A percentile compares a stretch with the other conserved stretches of the same genome.
Evolutionary conservation across 805 yeast genomes (phyloP).

Genomic region (Saccharomycopsis fibuligera): DNA sequence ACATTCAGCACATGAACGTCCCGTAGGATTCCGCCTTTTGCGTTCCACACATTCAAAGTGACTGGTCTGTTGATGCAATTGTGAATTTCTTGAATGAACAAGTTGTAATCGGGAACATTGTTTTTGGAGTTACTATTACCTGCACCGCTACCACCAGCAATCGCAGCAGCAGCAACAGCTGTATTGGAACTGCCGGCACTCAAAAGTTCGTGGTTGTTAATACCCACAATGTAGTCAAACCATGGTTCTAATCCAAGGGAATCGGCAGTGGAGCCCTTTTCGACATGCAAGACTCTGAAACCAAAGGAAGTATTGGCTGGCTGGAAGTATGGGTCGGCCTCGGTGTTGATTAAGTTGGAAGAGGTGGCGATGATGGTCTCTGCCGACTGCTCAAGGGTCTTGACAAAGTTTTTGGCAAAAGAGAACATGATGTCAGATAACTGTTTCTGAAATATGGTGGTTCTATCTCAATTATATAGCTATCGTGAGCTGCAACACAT

Average conservation of each 20-base stretch:
- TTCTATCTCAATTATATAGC: neutral
- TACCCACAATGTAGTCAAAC: slow-evolving; percentile 81
- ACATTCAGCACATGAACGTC: slow-evolving; percentile 31
- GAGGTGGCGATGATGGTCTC: slow-evolving; percentile 30
- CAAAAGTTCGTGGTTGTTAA: slow-evolving; percentile 60
- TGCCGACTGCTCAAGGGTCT: slow-evolving; percentile 43
- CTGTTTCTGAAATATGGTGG: neutral
- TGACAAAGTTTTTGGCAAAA: slow-evolving; percentile 58
- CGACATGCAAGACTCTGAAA: slow-evolving; percentile 50
- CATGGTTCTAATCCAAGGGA: slow-evolving; percentile 66
- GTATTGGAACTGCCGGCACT: slow-evolving; percentile 21
- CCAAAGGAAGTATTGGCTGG: slow-evolving; percentile 37
- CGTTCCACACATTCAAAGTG: slow-evolving; percentile 69
- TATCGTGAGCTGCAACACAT: neutral
- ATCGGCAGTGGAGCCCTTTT: slow-evolving; percentile 38
- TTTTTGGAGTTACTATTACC: slow-evolving; percentile 56
- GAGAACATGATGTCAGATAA: slow-evolving; percentile 32
- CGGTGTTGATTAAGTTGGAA: slow-evolving; percentile 20
- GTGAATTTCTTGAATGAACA: slow-evolving; percentile 37
- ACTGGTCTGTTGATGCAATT: slow-evolving; percentile 37
- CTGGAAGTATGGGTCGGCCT: slow-evolving; percentile 32
- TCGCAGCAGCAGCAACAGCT: too few species aligned
- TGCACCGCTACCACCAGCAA: too few species aligned
- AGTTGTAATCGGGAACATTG: slow-evolving; percentile 42
- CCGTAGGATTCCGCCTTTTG: slow-evolving; percentile 68